Percentiles rank a stretch among this genome's conserved stretches.
These are phyloP conservation scores for Umbilicus rupestris DNA, from an alignment of 164 flowering plant genomes.

Conservation along the genomic window DNA sequence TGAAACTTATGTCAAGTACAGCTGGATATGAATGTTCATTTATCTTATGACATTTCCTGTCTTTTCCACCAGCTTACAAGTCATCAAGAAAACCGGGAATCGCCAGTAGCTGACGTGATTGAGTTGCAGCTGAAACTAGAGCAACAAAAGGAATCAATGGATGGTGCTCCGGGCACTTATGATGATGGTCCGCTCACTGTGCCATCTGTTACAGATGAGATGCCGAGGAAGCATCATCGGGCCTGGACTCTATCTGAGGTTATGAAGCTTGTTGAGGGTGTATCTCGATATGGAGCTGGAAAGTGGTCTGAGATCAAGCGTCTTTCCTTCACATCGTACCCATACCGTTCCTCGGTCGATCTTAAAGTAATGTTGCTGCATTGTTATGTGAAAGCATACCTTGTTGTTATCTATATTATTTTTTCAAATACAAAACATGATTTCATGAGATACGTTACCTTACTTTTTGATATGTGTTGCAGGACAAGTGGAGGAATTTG, in stretches of 20 bases:
- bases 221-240: slow-evolving; percentile 88
- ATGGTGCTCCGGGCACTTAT: slow-evolving; percentile 32
- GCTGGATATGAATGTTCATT: background rate
- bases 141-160: slow-evolving; percentile 15
- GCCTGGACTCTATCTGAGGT: slow-evolving; percentile 89
- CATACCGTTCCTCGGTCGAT: slow-evolving; percentile 91
- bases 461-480: slow-evolving; percentile 12
- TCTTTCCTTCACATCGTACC: slow-evolving; percentile 66
- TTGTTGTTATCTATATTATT: background rate
- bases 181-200: slow-evolving; percentile 38
- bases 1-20: background rate
- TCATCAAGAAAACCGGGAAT: background rate
- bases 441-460: background rate
- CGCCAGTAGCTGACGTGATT: slow-evolving; percentile 11
- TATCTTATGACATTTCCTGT: background rate
- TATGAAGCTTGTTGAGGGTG: slow-evolving; percentile 86
- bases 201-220: slow-evolving; percentile 56
- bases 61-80: background rate
- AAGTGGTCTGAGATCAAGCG: slow-evolving; percentile 97
- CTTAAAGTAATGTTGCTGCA: slow-evolving; percentile 50
- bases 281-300: slow-evolving; percentile 84
- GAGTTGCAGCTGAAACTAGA: slow-evolving; percentile 24
- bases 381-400: background rate
- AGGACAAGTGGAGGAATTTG: slow-evolving; percentile 99
- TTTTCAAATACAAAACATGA: too few species aligned